Percentiles rank a stretch among this genome's conserved stretches.
These are phyloP conservation scores for Fusarium subglutinans DNA, from an alignment of 2,329 filamentous ascomycete species.

Conservation along the genomic window DNA sequence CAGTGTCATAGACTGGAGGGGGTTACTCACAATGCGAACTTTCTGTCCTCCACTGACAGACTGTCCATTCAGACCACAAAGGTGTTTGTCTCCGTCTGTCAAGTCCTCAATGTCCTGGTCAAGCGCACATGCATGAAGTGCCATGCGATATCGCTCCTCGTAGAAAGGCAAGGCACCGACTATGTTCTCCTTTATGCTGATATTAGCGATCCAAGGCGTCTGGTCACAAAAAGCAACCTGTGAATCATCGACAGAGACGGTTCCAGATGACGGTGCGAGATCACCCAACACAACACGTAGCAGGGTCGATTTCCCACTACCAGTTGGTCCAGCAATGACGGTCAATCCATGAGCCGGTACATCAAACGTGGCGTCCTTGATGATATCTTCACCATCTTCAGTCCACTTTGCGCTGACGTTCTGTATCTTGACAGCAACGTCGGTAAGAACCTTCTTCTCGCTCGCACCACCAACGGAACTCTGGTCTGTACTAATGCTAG, in stretches of 20 bases:
- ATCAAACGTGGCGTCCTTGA: not conserved
- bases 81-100: not conserved
- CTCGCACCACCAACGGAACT: not conserved
- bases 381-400: not conserved
- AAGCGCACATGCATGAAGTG: not conserved
- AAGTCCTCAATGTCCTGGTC: not conserved
- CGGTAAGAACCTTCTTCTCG: not conserved
- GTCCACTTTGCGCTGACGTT: not conserved
- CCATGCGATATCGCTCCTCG: not conserved
- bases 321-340: not conserved
- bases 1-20: accelerated
- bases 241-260: not conserved
- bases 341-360: not conserved
- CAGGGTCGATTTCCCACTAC: not conserved
- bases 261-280: not conserved
- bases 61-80: not conserved
- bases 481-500: not conserved
- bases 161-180: not conserved
- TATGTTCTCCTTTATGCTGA: not conserved
- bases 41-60: not conserved
- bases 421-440: not conserved
- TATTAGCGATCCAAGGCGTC: not conserved
- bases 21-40: not conserved
- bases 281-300: not conserved
- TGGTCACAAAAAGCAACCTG: not conserved